Percentiles rank a stretch among this genome's conserved stretches.
These are phyloP conservation scores for Chimonanthus praecox DNA, from an alignment of 164 flowering plant species.

Conservation along the genomic window DNA sequence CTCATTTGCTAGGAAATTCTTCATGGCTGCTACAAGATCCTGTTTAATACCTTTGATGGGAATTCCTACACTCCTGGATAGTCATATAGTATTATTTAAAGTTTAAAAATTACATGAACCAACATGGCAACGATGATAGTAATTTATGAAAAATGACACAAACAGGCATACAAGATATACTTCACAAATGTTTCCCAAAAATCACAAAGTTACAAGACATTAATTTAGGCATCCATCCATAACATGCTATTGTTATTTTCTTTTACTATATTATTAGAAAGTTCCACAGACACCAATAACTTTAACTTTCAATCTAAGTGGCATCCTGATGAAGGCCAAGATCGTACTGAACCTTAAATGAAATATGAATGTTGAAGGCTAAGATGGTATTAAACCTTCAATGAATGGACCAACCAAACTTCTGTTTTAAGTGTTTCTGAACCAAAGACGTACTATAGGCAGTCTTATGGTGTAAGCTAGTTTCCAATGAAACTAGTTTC, in stretches of 20 bases:
- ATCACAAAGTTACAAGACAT: background rate
- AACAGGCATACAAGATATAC: background rate
- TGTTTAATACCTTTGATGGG: constrained; percentile 73
- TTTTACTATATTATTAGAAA: background rate
- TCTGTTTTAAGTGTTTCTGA: background rate
- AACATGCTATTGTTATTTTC: background rate
- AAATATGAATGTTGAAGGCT: too few species aligned
- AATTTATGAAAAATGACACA: background rate
- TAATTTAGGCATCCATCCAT: background rate
- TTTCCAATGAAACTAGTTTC: too few species aligned
- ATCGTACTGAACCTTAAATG: background rate
- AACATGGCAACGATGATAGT: background rate
- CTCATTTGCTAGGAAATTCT: constrained; percentile 35
- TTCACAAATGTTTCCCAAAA: too few species aligned
- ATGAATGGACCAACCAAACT: too few species aligned
- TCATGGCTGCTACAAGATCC: constrained; percentile 61
- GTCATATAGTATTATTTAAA: constrained; percentile 1
- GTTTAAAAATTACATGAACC: background rate
- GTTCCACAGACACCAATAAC: background rate
- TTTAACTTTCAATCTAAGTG: background rate
- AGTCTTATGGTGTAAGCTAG: too few species aligned
- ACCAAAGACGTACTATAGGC: background rate
- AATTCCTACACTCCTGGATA: constrained; percentile 57
- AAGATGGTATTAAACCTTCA: too few species aligned
- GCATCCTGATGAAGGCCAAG: background rate